Percentiles rank a stretch among this genome's conserved stretches.
Conservation (phyloP, 371 early-diverging fungal species). For the Rhizomucor pusillus region DNA sequence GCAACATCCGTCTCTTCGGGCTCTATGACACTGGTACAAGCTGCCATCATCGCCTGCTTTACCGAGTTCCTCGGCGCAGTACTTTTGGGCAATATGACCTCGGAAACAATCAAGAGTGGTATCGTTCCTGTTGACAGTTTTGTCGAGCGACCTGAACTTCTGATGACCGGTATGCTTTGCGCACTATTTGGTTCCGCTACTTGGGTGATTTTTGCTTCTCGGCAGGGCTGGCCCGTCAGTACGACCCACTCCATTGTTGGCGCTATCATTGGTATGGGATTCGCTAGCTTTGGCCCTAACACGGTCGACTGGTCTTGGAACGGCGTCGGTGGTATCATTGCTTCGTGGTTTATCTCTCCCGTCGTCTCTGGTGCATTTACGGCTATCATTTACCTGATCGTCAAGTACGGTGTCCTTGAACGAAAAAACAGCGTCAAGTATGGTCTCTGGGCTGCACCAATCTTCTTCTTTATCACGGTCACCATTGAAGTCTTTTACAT, state of each 20-base stretch:
- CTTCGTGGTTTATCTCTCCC: constrained; percentile 81
- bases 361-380: constrained; percentile 66
- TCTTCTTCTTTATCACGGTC: constrained; percentile 76
- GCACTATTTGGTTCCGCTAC: constrained; percentile 75
- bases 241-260: constrained; percentile 74
- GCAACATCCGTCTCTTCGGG: constrained; percentile 87
- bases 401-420: constrained; percentile 62
- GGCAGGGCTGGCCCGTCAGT: constrained; percentile 56
- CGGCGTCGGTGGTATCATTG: constrained; percentile 72
- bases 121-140: constrained; percentile 61
- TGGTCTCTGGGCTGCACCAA: constrained; percentile 75
- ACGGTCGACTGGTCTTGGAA: constrained; percentile 71
- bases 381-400: constrained; percentile 62
- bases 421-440: constrained; percentile 67
- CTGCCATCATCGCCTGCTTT: constrained; percentile 77
- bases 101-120: constrained; percentile 76
- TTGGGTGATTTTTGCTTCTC: constrained; percentile 77
- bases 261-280: constrained; percentile 77
- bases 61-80: constrained; percentile 86
- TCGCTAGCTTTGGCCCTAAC: constrained; percentile 68
- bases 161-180: constrained; percentile 84
- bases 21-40: constrained; percentile 71
- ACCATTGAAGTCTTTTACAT: constrained; percentile 73
- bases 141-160: constrained; percentile 59
- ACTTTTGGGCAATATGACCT: constrained; percentile 71